Base-by-base conservation (phyloP, 2,329 filamentous ascomycete species). In the Penicillium capsulatum region DNA sequence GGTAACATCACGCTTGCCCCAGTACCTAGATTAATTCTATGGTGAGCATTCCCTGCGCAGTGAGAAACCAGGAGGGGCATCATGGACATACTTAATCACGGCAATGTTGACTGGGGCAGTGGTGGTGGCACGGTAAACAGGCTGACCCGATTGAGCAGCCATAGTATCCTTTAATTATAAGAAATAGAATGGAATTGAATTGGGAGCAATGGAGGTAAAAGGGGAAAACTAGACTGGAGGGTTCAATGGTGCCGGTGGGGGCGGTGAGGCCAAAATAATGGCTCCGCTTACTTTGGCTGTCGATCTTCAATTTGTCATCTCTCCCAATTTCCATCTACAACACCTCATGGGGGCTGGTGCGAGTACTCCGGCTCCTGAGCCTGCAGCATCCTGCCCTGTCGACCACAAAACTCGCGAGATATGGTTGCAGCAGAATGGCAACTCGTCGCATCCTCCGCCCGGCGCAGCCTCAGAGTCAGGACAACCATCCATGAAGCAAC, bases 71-170 rank as follows among this genome's bases (percentile, higher is more conserved):
- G 42, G 40, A 50, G 40, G 31, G 38, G 47, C 51, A 54, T 40
- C 48, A 45, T 48, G 44, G 45, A 47, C 62, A 55, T 70, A 94
- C 85, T 97, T 97, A 72, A 97, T 92, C 42, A 97, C 90, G 52
- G 91, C 91, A 64, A 97, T 97, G 74, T 97, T 97, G 62, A 97
- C 91, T 10, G 91, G 92, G 28, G 92, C 92, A 50, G 90, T 97
- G 44, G 92, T 96, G 74, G 86, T 96, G 55, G 92, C 87, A 58
- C 89, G 84, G 74, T 94, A 90, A 59, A 97, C 77, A 27, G 69
- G 66, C 30, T 58, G 57, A 38, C 67, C 63, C 28, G 68, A 51
- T 38, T 45, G 31, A 48, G 51, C 50, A 28, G 60, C 56, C 63
- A 67, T 67, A 36, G 20, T 57, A 13, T 37, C 31, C 26, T 16